Evolutionary conservation across 352 stramenopile species (phyloP).

Genomic region (Elongisporangium undulatum): DNA sequence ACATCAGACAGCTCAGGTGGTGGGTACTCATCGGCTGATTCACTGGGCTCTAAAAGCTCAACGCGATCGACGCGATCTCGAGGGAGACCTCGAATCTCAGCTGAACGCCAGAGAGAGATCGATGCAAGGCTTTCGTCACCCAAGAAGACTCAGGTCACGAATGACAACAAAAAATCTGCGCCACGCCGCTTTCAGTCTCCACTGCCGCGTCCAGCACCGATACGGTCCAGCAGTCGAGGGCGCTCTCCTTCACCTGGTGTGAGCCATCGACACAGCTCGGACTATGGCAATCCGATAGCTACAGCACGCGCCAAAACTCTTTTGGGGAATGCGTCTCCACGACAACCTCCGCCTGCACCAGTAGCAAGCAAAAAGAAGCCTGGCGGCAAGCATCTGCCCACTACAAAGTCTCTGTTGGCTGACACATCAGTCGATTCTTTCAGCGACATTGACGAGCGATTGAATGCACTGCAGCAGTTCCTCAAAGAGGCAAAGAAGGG

Average conservation of each 20-base stretch:
- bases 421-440: constrained; percentile 76
- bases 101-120: constrained; percentile 46
- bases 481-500: constrained; percentile 76
- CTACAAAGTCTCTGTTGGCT: constrained; percentile 17
- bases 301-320: not conserved
- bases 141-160: constrained; percentile 17
- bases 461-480: constrained; percentile 80
- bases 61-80: constrained; percentile 34
- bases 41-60: constrained; percentile 43
- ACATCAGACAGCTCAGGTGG: constrained; percentile 57
- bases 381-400: not conserved
- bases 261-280: not conserved
- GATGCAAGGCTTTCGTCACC: constrained; percentile 56
- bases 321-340: not conserved
- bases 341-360: not conserved
- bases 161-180: constrained; percentile 4
- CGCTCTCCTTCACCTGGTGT: constrained; percentile 20
- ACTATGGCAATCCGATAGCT: not conserved
- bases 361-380: constrained; percentile 1
- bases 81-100: constrained; percentile 27
- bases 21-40: constrained; percentile 65
- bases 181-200: constrained; percentile 21
- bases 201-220: constrained; percentile 12
- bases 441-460: constrained; percentile 81
- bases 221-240: constrained; percentile 15